Evolutionary conservation across 129 eudicot genomes (phyloP).

Genomic region (Chrysanthemum seticuspe): DNA sequence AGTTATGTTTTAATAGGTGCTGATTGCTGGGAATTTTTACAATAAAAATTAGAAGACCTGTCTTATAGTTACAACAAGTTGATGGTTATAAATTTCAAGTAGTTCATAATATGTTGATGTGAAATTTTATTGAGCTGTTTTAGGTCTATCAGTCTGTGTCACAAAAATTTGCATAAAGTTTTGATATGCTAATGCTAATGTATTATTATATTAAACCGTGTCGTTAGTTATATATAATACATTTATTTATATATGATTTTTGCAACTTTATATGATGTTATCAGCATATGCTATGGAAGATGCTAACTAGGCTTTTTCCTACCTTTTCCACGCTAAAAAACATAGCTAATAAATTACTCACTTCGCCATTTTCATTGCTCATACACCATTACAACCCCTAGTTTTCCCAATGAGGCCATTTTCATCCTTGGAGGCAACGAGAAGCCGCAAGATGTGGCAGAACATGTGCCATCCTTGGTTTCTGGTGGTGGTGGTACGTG

Average conservation of each 20-base stretch:
- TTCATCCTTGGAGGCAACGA: not conserved
- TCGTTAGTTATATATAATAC: too few relatives aligned
- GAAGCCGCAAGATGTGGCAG: constrained; percentile 9
- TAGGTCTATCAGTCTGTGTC: too few relatives aligned
- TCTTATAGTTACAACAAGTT: too few relatives aligned
- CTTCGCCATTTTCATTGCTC: constrained; percentile 19
- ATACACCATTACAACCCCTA: not conserved
- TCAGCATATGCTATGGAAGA: constrained; percentile 41
- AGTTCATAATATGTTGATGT: too few relatives aligned
- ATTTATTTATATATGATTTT: not conserved
- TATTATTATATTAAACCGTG: too few relatives aligned
- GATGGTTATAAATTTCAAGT: too few relatives aligned
- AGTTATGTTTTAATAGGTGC: too few relatives aligned
- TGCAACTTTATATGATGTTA: constrained; percentile 30
- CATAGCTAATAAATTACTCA: constrained; percentile 17
- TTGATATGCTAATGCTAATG: too few relatives aligned
- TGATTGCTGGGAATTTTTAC: too few relatives aligned
- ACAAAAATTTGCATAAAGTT: too few relatives aligned
- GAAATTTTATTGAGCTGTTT: too few relatives aligned
- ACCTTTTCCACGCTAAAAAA: constrained; percentile 21
- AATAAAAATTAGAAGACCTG: too few relatives aligned
- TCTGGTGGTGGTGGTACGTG: constrained; percentile 8
- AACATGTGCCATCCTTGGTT: not conserved
- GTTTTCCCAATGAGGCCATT: not conserved
- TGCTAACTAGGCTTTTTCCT: constrained; percentile 31